Evolutionary conservation across 495 filamentous ascomycete genomes (phyloP), one percentile per base, ranked within the genome.

Genomic region (Pseudomonodictys pantanalensis): DNA sequence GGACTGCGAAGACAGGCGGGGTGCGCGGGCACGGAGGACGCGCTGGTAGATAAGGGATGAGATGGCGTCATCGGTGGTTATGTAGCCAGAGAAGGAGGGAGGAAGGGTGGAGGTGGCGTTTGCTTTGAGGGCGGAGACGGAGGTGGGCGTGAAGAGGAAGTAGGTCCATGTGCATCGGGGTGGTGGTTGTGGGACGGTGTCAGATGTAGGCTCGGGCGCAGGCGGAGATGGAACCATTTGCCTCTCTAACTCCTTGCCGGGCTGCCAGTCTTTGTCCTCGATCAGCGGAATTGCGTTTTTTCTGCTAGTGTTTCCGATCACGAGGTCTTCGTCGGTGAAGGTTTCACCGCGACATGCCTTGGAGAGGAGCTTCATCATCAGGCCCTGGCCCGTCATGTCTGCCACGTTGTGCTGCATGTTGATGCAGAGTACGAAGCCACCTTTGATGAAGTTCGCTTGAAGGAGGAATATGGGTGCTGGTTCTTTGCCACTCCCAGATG

Each of bases 31-130:
- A 24, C 75, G 73, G 3, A 68, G 67, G n/a, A 83, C 58, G 41
- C 69, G 75, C 67, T 80, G 74, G 76, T 76, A 86, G 54, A 78
- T 62, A 26, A 81, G 79, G 11, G 80, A 78, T 17, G 67, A 79
- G 6, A 84, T 68, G 11, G 76, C 73, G 55, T 84, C 82, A 62
- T 84, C 77, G 6, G 72, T 77, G 5, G 78, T 78, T 38, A 78
- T 48, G 38, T 42, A 68, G 35, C 48, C 50, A n/a, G 52, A 7
- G 22, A 18, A 18, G 5, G 52, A 24, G 24, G 71, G 48, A n/a
- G n/a, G n/a, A 8, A 67, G 60, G 9, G 71, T 69, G n/a, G 9
- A 17, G 15, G 29, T 41, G 22, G 46, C 46, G 2, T 6, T 5
- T 15, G 70, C 48, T 52, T 84, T 83, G 10, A 84, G 69, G 17